Evolutionary conservation across 805 yeast species (phyloP).

Genomic region (Starmerella potacharoeniae): DNA sequence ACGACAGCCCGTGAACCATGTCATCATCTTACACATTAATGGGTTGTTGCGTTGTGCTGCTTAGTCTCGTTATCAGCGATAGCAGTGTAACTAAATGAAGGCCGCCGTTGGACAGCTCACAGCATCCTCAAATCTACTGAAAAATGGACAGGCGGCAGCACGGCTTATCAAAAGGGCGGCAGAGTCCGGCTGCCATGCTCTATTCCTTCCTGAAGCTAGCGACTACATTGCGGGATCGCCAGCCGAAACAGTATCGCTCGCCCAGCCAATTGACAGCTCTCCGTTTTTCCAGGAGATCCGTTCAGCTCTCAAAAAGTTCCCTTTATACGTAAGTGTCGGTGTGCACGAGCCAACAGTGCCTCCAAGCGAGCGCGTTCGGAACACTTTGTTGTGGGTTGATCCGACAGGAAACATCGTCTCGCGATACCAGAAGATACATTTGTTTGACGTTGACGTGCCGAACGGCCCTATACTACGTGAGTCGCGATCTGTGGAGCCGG

Average conservation of each 20-base stretch:
- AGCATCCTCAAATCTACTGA: constrained; percentile 50
- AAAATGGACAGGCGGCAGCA: constrained; percentile 50
- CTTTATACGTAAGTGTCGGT: constrained; percentile 62
- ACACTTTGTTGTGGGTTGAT: constrained; percentile 62
- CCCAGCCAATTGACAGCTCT: constrained; percentile 34
- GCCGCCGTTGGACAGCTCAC: constrained; percentile 60
- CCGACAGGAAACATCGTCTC: constrained; percentile 52
- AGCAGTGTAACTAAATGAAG: constrained; percentile 1
- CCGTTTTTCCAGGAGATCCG: constrained; percentile 38
- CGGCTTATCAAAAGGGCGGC: constrained; percentile 56
- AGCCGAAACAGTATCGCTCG: constrained; percentile 51
- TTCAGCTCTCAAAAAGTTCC: constrained; percentile 35
- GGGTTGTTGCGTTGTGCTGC: neutral
- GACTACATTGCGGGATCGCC: constrained; percentile 74
- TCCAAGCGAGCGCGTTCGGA: constrained; percentile 42
- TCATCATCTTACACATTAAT: neutral
- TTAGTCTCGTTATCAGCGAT: neutral
- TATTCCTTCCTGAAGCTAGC: constrained; percentile 88
- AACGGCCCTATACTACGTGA: constrained; percentile 75
- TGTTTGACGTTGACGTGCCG: constrained; percentile 74
- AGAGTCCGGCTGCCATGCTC: constrained; percentile 45
- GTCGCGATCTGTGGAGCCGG: constrained; percentile 73
- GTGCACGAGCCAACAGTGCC: constrained; percentile 64
- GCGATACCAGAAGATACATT: constrained; percentile 72
- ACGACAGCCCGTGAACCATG: too few relatives aligned